phyloP scores from a whole-genome alignment of 2,329 filamentous ascomycete species.

The Penicillium palitans region DNA sequence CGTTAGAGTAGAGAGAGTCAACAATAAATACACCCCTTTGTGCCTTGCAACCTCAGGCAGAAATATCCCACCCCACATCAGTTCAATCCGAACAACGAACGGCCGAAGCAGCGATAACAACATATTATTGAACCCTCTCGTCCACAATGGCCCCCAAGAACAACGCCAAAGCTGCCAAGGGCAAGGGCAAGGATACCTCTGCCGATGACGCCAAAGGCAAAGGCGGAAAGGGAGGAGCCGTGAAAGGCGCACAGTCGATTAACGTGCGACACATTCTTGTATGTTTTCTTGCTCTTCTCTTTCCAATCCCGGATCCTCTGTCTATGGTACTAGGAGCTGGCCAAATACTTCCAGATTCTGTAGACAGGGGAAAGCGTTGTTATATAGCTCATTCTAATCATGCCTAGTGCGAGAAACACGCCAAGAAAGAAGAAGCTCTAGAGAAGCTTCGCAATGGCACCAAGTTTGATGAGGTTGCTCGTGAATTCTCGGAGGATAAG shows the following conservation, averaged over 20 bases:
- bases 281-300: conserved; percentile 22
- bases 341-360: not conserved
- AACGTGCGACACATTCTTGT: conserved; percentile 66
- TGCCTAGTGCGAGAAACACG: conserved; percentile 60
- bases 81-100: not conserved
- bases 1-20: not conserved
- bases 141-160: conserved; percentile 45
- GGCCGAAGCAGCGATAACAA: not conserved
- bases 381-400: not conserved
- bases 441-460: conserved; percentile 59
- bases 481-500: conserved; percentile 67
- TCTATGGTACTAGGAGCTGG: not conserved
- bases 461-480: conserved; percentile 66
- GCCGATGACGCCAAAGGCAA: conserved; percentile 35
- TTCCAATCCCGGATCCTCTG: not conserved
- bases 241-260: conserved; percentile 63
- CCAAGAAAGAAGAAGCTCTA: conserved; percentile 65
- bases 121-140: not conserved
- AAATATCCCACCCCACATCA: conserved; percentile 7
- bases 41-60: conserved; percentile 7
- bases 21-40: not conserved
- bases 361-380: not conserved
- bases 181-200: conserved; percentile 42
- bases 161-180: conserved; percentile 36
- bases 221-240: conserved; percentile 26